Conservation (phyloP, 108 stramenopile species). For the Cyclostephanos invisitatus region DNA sequence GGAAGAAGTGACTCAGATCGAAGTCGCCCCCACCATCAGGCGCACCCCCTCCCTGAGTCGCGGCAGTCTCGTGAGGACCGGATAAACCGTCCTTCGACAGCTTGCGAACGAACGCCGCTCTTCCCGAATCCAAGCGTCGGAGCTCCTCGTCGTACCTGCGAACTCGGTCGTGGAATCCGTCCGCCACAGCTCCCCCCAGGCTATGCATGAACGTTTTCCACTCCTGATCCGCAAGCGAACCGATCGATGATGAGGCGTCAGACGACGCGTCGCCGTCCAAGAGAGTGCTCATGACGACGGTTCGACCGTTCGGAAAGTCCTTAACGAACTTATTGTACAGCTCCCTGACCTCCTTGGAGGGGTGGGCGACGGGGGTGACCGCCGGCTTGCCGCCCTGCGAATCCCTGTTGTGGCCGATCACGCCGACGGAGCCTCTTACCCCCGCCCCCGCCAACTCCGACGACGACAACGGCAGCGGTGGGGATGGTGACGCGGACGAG, state of each 20-base stretch:
- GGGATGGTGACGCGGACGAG: not conserved
- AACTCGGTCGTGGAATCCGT: slow-evolving; percentile 73
- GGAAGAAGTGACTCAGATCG: slow-evolving; percentile 75
- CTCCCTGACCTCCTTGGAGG: slow-evolving; percentile 57
- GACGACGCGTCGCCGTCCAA: slow-evolving; percentile 31
- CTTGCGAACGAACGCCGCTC: slow-evolving; percentile 50
- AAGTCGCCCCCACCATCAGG: slow-evolving; percentile 37
- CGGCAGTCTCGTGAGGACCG: not conserved
- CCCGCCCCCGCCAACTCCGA: not conserved
- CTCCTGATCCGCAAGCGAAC: slow-evolving; percentile 57
- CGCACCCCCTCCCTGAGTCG: not conserved
- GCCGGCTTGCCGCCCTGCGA: slow-evolving; percentile 25
- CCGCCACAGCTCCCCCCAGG: slow-evolving; percentile 64
- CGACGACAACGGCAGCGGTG: slow-evolving; percentile 1
- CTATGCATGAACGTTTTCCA: slow-evolving; percentile 72
- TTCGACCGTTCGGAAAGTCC: slow-evolving; percentile 81
- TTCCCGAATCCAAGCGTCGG: slow-evolving; percentile 58
- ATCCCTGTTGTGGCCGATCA: not conserved
- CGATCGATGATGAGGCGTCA: slow-evolving; percentile 13
- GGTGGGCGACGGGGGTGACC: slow-evolving; percentile 41
- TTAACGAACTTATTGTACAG: slow-evolving; percentile 60
- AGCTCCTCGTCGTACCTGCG: slow-evolving; percentile 77
- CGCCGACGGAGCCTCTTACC: slow-evolving; percentile 2
- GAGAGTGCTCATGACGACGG: slow-evolving; percentile 64
- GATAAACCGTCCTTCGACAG: slow-evolving; percentile 21